Percentiles rank a stretch among this genome's conserved stretches.
Evolutionary conservation across 345 rosid genomes (phyloP).

Genomic region (Draba incana): DNA sequence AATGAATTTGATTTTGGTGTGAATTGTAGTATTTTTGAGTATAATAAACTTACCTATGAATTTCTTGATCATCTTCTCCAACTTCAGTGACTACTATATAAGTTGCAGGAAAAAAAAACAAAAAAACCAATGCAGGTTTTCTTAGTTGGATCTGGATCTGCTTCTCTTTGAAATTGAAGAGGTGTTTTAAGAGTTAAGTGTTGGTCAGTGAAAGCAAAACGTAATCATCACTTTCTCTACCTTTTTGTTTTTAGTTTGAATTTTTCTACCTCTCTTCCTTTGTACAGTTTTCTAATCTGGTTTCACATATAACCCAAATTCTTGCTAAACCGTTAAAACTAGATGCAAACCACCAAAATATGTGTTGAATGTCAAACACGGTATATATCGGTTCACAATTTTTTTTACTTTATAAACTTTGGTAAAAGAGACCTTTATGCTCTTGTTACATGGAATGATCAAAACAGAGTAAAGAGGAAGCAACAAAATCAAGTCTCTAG

Average conservation of each 20-base stretch:
- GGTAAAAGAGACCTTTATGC: too few species aligned
- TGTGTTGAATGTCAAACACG: too few species aligned
- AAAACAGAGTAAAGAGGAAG: too few species aligned
- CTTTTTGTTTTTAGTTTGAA: constrained; percentile 30
- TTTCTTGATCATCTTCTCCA: constrained; percentile 12
- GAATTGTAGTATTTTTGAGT: constrained; percentile 1
- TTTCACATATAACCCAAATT: neutral
- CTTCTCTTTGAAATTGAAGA: constrained; percentile 12
- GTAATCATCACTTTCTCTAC: constrained; percentile 41
- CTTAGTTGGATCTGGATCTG: constrained; percentile 36
- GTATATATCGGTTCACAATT: too few species aligned
- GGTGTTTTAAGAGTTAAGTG: constrained; percentile 12
- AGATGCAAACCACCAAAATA: too few species aligned
- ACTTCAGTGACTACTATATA: neutral
- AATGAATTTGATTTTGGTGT: constrained; percentile 44
- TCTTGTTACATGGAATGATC: too few species aligned
- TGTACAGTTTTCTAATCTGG: constrained; percentile 23
- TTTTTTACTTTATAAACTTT: too few species aligned
- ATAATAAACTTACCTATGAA: constrained; percentile 30
- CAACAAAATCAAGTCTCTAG: too few species aligned
- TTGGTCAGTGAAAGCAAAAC: constrained; percentile 43
- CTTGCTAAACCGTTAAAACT: too few species aligned
- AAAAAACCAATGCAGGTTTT: neutral
- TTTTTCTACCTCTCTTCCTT: neutral
- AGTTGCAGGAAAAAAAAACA: constrained; percentile 19